phyloP scores from a whole-genome alignment of 352 stramenopile species.

The Phytophthora sojae region DNA sequence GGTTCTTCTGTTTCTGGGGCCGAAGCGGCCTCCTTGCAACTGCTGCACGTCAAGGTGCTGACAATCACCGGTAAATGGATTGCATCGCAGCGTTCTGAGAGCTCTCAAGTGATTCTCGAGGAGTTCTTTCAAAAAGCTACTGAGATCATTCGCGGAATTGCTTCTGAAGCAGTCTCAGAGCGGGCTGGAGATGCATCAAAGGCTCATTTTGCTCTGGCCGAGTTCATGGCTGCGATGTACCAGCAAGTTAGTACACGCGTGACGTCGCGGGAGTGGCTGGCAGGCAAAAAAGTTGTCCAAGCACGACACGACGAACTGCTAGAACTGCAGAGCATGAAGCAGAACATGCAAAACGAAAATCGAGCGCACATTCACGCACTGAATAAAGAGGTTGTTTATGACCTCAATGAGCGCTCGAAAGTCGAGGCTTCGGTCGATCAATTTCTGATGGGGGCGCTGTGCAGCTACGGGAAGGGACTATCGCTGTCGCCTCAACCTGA shows the following conservation, averaged over 20 bases:
- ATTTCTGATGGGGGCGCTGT: slow-evolving; percentile 89
- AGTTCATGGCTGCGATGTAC: slow-evolving; percentile 94
- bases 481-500: slow-evolving; percentile 69
- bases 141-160: slow-evolving; percentile 60
- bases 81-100: slow-evolving; percentile 92
- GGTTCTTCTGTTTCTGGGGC: slow-evolving; percentile 20
- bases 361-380: slow-evolving; percentile 75
- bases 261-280: slow-evolving; percentile 90
- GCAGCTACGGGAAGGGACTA: slow-evolving; percentile 85
- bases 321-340: slow-evolving; percentile 70
- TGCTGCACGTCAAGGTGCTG: slow-evolving; percentile 70
- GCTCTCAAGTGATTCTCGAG: slow-evolving; percentile 92
- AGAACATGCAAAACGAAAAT: slow-evolving; percentile 64
- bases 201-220: slow-evolving; percentile 87
- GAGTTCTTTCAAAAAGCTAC: slow-evolving; percentile 91
- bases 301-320: slow-evolving; percentile 68
- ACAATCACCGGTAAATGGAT: slow-evolving; percentile 94
- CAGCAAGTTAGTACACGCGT: slow-evolving; percentile 88
- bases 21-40: slow-evolving; percentile 41
- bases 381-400: slow-evolving; percentile 90
- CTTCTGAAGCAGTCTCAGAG: slow-evolving; percentile 38
- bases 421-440: slow-evolving; percentile 87
- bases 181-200: slow-evolving; percentile 67
- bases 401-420: slow-evolving; percentile 86
- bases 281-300: slow-evolving; percentile 77